Percentiles rank a stretch among this genome's conserved stretches.
phyloP scores from a whole-genome alignment of 1,284 basidiomycete genomes.

The Cryptococcus depauperatus region DNA sequence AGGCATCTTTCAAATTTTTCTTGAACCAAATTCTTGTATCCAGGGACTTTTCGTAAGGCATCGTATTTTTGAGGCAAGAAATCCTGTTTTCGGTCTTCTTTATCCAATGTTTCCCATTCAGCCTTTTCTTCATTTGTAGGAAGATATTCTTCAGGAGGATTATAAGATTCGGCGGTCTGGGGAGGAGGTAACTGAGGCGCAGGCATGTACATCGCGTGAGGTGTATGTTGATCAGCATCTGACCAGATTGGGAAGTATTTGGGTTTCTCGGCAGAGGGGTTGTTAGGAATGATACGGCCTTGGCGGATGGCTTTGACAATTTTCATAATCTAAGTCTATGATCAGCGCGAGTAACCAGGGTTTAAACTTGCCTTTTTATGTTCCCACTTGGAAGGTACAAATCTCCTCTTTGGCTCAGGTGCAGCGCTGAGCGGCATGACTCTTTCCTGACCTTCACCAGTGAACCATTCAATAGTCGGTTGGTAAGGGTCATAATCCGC shows the following conservation, averaged over 20 bases:
- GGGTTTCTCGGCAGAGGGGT: conserved; percentile 66
- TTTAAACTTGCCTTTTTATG: conserved; percentile 74
- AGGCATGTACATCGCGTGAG: conserved; percentile 69
- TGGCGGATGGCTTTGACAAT: conserved; percentile 96
- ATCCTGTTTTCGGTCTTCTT: conserved; percentile 84
- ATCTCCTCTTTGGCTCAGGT: conserved; percentile 92
- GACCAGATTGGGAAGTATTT: conserved; percentile 89
- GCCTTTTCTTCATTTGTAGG: conserved; percentile 78
- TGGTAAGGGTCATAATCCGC: conserved; percentile 84
- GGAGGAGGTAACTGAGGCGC: conserved; percentile 88
- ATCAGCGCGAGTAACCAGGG: conserved; percentile 2
- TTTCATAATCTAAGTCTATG: conserved; percentile 76
- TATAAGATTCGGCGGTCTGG: conserved; percentile 91
- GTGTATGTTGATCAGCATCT: conserved; percentile 56
- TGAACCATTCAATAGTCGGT: conserved; percentile 92
- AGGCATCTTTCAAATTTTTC: conserved; percentile 91
- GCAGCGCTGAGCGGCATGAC: conserved; percentile 83
- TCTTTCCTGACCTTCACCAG: conserved; percentile 88
- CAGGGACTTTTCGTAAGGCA: conserved; percentile 81
- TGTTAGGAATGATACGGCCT: conserved; percentile 85
- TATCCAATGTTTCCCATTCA: conserved; percentile 76
- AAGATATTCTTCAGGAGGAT: conserved; percentile 95
- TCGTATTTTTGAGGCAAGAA: conserved; percentile 83
- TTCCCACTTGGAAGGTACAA: conserved; percentile 99
- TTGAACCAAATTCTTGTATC: conserved; percentile 84